Evolutionary conservation across 148 eudicot species (phyloP).

Genomic region (Heliosperma pusillum): DNA sequence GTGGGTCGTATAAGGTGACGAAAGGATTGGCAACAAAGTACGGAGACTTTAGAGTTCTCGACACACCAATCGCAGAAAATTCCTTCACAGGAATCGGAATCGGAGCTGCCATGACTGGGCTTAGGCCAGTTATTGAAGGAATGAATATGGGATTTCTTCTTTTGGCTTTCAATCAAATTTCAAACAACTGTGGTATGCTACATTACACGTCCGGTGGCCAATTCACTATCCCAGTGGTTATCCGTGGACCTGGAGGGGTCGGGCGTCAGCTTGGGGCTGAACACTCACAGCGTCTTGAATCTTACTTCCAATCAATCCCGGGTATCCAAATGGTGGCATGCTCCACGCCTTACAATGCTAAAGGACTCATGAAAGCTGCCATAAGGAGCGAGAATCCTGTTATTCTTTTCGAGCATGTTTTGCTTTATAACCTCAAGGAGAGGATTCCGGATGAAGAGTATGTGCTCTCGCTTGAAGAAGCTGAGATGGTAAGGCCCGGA

Average conservation of each 20-base stretch:
- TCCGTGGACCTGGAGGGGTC: conserved; percentile 91
- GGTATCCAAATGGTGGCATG: conserved; percentile 95
- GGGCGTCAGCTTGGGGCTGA: conserved; percentile 94
- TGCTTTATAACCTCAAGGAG: conserved; percentile 84
- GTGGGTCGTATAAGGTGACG: conserved; percentile 84
- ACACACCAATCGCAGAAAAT: conserved; percentile 90
- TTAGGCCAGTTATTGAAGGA: conserved; percentile 78
- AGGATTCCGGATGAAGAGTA: conserved; percentile 84
- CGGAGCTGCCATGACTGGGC: conserved; percentile 94
- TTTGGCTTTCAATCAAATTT: conserved; percentile 83
- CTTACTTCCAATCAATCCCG: conserved; percentile 78
- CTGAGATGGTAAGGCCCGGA: conserved; percentile 92
- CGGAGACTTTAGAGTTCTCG: conserved; percentile 81
- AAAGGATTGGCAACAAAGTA: conserved; percentile 64
- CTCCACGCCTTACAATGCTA: conserved; percentile 84
- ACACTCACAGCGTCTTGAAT: conserved; percentile 82
- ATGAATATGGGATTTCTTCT: conserved; percentile 95
- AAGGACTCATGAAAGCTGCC: conserved; percentile 91
- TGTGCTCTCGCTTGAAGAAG: conserved; percentile 66
- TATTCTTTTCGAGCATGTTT: conserved; percentile 81
- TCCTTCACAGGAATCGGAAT: conserved; percentile 89
- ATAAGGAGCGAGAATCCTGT: conserved; percentile 85
- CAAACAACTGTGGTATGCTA: conserved; percentile 87
- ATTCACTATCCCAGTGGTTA: conserved; percentile 77
- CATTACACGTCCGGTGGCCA: conserved; percentile 96